These are phyloP conservation scores for Clathrospora elynae DNA, from an alignment of 2,329 filamentous ascomycete genomes.

Conservation along the genomic window DNA sequence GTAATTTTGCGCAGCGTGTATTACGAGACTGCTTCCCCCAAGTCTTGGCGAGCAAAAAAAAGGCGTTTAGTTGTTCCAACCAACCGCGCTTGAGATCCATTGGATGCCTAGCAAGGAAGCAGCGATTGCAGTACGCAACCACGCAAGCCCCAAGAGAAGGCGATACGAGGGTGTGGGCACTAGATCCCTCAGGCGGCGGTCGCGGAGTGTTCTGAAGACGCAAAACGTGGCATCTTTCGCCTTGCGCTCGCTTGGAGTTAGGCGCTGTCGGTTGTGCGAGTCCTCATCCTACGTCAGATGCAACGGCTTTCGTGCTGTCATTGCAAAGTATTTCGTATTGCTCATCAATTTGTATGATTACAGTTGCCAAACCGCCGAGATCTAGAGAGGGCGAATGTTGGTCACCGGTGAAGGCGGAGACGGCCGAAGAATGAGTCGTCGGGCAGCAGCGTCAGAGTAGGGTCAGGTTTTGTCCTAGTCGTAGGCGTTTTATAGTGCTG, in stretches of 20 bases:
- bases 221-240: slow-evolving; percentile 6
- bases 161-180: slow-evolving; percentile 6
- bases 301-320: slow-evolving; percentile 8
- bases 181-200: slow-evolving; percentile 2
- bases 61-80: too few species aligned
- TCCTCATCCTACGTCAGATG: slow-evolving; percentile 11
- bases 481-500: slow-evolving; percentile 6
- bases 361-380: slow-evolving; percentile 14
- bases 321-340: slow-evolving; percentile 5
- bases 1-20: too few species aligned
- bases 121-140: slow-evolving; percentile 4
- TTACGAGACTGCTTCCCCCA: too few species aligned
- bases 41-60: too few species aligned
- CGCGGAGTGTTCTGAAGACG: slow-evolving; percentile 4
- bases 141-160: slow-evolving; percentile 2
- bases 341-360: not conserved
- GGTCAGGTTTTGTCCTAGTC: slow-evolving; percentile 11
- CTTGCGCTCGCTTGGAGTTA: slow-evolving; percentile 5
- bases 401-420: slow-evolving; percentile 20
- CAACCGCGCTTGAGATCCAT: slow-evolving; percentile 8
- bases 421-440: slow-evolving; percentile 12
- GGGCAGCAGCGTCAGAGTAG: slow-evolving; percentile 10
- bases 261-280: slow-evolving; percentile 9
- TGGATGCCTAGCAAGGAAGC: slow-evolving; percentile 16
- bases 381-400: slow-evolving; percentile 12